Base-by-base conservation (phyloP, 73 alveolate genomes). In the Durusdinium trenchii region DNA sequence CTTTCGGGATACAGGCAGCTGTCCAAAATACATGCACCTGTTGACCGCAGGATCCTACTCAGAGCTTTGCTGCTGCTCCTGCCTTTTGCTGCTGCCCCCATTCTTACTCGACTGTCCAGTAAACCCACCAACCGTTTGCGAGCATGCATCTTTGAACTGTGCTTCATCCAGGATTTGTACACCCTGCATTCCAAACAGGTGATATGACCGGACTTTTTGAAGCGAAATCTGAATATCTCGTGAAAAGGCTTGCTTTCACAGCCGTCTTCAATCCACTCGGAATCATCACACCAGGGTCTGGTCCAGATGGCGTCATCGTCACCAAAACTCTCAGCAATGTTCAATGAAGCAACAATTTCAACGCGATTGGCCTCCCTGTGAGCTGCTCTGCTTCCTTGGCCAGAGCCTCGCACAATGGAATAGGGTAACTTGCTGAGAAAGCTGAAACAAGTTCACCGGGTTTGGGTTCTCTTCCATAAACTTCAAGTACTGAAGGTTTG, bases 51-150 rank as follows among this genome's bases (percentile, higher is more conserved):
- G 3, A 82, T 10, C 0, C 69, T 28, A 2, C 36, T 0, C 35
- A 82, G 6, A 32, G 50, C 69, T 0, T 32, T 36, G 69, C 71
- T 46, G 48, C 71, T 48, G n/a, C 71, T 46, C 10, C 92, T 36
- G 3, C 92, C 92, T 7, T 46, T 82, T 18, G 92, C 92, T 2
- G 67, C 73, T 9, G 92, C 92, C 2, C 92, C 92, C 0, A 82
- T 26, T 16, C 36, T 36, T 0, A 78, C 89, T 3, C 89, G 51
- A 0, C 57, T n/a, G 57, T 78, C 89, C 35, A 81, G 64, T 40
- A 81, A 48, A 3, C 69, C 62, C 35, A 81, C 64, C 20, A n/a
- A 23, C 47, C 92, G 43, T 5, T 30, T 3, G 47, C 42, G 32
- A 3, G 18, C 48, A 2, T 43, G 47, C 0, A 4, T 1, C 32